Base-by-base conservation (phyloP, 108 stramenopile species). In the Fragilariopsis cylindrus region DNA sequence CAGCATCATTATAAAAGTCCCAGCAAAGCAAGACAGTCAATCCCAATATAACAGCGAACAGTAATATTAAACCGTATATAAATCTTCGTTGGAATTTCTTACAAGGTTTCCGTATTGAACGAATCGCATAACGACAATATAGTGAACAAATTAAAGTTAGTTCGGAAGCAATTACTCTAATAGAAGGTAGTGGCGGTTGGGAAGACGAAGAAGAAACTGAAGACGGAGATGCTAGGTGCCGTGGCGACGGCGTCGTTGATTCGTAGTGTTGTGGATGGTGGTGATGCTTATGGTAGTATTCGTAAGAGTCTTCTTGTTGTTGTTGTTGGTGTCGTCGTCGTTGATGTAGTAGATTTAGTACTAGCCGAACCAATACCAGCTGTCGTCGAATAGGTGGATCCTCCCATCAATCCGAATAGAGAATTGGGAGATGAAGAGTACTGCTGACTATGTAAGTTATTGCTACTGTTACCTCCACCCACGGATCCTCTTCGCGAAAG, bases 1-100 rank as follows among this genome's bases (percentile, higher is more conserved):
- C 12, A 44, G 50, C 71, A 16, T 78, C 77, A 41, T 11, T 47
- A n/a, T 65, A 69, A 60, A 76, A 76, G n/a, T 58, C 75, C 42
- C 48, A 49, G 5, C 41, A 48, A 4, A 64, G 48, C 50, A 46
- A 63, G 1, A 16, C 18, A 15, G 46, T 19, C 60, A 73, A 48
- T 9, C 13, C 21, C 48, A 63, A 8, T 4, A 60, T 11, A 4
- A 64, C 4, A 39, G 19, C 46, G 53, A 53, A 16, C 44, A 64
- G 21, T 13, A 18, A 52, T 18, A 60, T 11, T 43, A 73, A 60
- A 7, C 47, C 60, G 44, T 49, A 46, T 3, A 48, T 18, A 7
- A 54, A 4, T 16, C 19, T 48, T 39, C 49, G 62, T 21, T 63
- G 73, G 16, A 74, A 41, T 49, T 49, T 12, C 4, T 43, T 48